phyloP scores from a whole-genome alignment of 2,329 filamentous ascomycete species.

The Penicillium crustosum region DNA sequence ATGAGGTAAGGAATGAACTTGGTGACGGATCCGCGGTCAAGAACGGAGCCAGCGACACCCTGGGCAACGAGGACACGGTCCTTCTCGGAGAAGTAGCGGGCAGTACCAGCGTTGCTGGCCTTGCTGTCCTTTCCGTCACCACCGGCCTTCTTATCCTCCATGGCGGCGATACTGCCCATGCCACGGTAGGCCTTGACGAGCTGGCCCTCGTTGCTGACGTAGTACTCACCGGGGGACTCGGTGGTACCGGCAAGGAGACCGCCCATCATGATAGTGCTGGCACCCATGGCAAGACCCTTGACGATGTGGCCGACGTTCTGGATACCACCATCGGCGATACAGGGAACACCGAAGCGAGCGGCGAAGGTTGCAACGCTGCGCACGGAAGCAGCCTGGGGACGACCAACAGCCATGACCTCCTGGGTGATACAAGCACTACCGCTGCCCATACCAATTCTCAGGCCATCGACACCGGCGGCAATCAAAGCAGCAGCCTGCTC shows the following conservation, averaged over 20 bases:
- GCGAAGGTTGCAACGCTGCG: constrained; percentile 88
- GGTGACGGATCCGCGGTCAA: constrained; percentile 69
- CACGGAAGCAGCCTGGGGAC: constrained; percentile 91
- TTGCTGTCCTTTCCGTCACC: constrained; percentile 67
- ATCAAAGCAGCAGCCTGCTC: constrained; percentile 93
- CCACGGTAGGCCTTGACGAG: constrained; percentile 98
- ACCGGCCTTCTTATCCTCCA: constrained; percentile 98
- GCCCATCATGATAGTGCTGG: constrained; percentile 98
- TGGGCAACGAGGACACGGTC: constrained; percentile 93
- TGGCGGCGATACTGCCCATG: constrained; percentile 98
- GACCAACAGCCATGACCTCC: constrained; percentile 98
- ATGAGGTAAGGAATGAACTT: constrained; percentile 97
- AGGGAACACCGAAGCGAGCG: constrained; percentile 89
- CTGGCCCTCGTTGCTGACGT: constrained; percentile 93
- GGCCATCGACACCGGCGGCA: constrained; percentile 88
- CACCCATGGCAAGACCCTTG: constrained; percentile 92
- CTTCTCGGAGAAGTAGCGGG: constrained; percentile 96
- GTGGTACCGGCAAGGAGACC: constrained; percentile 95
- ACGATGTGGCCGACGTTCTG: constrained; percentile 99
- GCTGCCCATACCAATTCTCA: constrained; percentile 98
- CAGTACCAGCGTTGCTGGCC: constrained; percentile 83
- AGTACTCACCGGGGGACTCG: constrained; percentile 94
- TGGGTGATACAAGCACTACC: constrained; percentile 98
- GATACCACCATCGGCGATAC: constrained; percentile 95
- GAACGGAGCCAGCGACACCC: constrained; percentile 76